Conservation (phyloP, 2,329 filamentous ascomycete genomes). For the Pleomassaria siparia region DNA sequence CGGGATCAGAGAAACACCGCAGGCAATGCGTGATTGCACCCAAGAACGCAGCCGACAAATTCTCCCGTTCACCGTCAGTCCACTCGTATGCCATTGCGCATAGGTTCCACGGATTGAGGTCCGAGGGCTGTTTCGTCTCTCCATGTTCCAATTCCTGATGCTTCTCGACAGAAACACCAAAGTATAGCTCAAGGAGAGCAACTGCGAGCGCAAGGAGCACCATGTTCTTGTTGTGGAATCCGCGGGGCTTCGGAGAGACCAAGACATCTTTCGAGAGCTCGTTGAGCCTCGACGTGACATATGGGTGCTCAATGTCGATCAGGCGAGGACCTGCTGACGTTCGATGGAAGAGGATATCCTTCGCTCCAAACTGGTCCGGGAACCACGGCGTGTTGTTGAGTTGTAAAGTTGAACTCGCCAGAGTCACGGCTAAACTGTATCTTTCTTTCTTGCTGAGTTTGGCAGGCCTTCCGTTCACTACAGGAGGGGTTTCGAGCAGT, state of each 20-base stretch:
- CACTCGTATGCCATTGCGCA: slow-evolving; percentile 38
- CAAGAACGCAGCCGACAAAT: slow-evolving; percentile 40
- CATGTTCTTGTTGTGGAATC: slow-evolving; percentile 38
- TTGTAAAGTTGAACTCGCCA: slow-evolving; percentile 40
- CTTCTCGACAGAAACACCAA: slow-evolving; percentile 36
- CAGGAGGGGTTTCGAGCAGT: slow-evolving; percentile 28
- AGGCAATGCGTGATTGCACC: slow-evolving; percentile 39
- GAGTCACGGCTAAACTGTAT: slow-evolving; percentile 38
- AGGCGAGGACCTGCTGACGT: slow-evolving; percentile 16
- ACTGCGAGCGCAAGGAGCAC: slow-evolving; percentile 38
- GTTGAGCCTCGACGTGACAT: slow-evolving; percentile 23
- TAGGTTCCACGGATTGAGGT: slow-evolving; percentile 31
- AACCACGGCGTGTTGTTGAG: slow-evolving; percentile 43
- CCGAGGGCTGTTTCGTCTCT: slow-evolving; percentile 11
- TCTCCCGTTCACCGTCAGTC: slow-evolving; percentile 35
- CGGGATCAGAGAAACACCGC: slow-evolving; percentile 37
- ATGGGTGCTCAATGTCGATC: slow-evolving; percentile 36
- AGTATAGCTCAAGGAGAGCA: slow-evolving; percentile 40
- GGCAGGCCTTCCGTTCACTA: slow-evolving; percentile 24
- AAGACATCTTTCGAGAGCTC: slow-evolving; percentile 11
- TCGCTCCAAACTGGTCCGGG: slow-evolving; percentile 34
- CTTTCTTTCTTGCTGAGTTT: slow-evolving; percentile 40
- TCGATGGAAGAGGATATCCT: slow-evolving; percentile 38
- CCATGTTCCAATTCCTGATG: slow-evolving; percentile 27
- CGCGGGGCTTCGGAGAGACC: slow-evolving; percentile 8